Percentiles rank a stretch among this genome's conserved stretches.
phyloP scores from a whole-genome alignment of 2,329 filamentous ascomycete genomes.

The Sclerotinia minor region DNA sequence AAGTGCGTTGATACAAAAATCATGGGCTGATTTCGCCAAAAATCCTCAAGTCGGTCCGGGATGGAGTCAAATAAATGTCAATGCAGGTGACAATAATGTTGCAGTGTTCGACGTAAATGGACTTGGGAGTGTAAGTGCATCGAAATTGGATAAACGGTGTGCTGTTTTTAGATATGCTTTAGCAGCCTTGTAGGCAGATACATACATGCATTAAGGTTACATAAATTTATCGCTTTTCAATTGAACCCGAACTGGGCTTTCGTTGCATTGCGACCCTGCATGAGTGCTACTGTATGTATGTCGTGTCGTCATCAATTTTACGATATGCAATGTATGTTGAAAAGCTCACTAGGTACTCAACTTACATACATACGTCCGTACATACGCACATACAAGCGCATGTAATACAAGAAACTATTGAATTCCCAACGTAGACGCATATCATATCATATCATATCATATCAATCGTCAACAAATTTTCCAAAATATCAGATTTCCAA shows the following conservation, averaged over 20 bases:
- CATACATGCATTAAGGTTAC: neutral
- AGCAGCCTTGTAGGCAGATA: neutral
- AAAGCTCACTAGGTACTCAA: neutral
- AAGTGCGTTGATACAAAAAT: conserved; percentile 9
- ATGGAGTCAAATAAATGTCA: neutral
- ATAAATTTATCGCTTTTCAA: neutral
- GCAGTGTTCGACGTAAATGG: conserved; percentile 11
- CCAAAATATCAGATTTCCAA: too few species aligned
- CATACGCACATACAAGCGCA: too few species aligned
- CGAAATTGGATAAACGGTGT: neutral
- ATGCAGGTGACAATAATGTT: neutral
- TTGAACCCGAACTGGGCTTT: neutral
- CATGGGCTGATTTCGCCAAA: conserved; percentile 20
- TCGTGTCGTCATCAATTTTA: neutral
- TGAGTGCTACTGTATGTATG: neutral
- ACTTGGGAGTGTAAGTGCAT: neutral
- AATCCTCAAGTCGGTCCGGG: neutral
- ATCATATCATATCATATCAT: too few species aligned
- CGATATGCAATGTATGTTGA: neutral
- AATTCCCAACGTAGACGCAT: too few species aligned
- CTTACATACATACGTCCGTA: too few species aligned
- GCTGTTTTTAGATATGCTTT: neutral
- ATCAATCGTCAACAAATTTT: too few species aligned
- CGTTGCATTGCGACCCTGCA: neutral
- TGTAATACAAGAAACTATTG: too few species aligned